A percentile compares a stretch with the other conserved stretches of the same genome.
Conservation (phyloP, 1,139 yeast genomes). For the Candida buenavistaensis region DNA sequence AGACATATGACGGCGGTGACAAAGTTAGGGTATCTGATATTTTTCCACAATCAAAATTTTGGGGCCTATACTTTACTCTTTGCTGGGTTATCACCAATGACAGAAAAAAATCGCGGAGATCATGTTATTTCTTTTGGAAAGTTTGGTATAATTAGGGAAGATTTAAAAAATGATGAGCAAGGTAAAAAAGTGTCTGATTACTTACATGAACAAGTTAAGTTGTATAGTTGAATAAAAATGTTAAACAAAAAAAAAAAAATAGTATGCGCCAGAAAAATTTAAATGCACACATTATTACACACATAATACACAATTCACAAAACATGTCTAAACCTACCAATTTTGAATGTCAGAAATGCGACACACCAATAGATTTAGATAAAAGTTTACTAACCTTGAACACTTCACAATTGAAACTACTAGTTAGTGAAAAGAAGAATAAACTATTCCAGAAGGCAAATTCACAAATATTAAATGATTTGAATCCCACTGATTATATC, state of each 20-base stretch:
- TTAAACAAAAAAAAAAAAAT: too few species aligned
- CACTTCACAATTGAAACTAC: conserved; percentile 34
- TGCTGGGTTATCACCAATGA: conserved; percentile 19
- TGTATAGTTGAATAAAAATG: conserved; percentile 3
- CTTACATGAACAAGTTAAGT: conserved; percentile 8
- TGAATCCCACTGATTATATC: conserved; percentile 32
- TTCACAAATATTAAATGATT: conserved; percentile 16
- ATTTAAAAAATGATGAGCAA: conserved; percentile 7
- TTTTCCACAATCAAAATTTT: conserved; percentile 6
- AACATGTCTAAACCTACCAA: conserved; percentile 1
- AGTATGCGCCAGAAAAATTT: too few species aligned
- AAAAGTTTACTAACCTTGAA: conserved; percentile 29
- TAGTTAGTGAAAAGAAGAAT: conserved; percentile 15
- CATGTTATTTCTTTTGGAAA: conserved; percentile 12
- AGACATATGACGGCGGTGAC: conserved; percentile 22
- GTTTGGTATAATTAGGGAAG: conserved; percentile 6
- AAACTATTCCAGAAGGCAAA: conserved; percentile 14
- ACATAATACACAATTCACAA: neutral
- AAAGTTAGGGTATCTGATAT: conserved; percentile 2
- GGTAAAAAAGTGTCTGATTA: conserved; percentile 6
- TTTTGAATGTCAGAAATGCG: conserved; percentile 35
- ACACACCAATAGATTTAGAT: conserved; percentile 30
- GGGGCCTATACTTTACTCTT: conserved; percentile 22
- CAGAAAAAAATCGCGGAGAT: conserved; percentile 2
- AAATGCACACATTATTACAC: neutral